Conservation (phyloP, 805 yeast species). For the Ogataea nonfermentans region DNA sequence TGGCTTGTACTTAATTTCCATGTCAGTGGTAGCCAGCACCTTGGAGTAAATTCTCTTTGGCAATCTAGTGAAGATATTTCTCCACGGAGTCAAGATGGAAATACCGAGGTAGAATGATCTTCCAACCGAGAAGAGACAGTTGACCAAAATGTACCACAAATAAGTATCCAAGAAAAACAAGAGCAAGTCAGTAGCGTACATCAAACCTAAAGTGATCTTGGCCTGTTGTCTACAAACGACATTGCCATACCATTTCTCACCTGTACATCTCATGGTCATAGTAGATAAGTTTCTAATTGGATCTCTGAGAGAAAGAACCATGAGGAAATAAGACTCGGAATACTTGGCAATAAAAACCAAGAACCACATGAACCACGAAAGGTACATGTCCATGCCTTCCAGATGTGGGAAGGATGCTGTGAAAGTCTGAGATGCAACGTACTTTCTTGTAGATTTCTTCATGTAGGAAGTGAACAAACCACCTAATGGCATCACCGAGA, state of each 20-base stretch:
- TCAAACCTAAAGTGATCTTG: constrained; percentile 84
- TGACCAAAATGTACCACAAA: constrained; percentile 96
- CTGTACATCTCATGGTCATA: constrained; percentile 88
- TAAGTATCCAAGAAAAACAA: constrained; percentile 98
- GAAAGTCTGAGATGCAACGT: constrained; percentile 91
- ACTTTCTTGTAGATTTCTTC: constrained; percentile 81
- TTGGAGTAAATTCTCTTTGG: constrained; percentile 99
- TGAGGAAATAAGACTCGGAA: constrained; percentile 87
- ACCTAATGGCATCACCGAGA: constrained; percentile 94
- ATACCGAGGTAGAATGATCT: constrained; percentile 98
- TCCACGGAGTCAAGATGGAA: constrained; percentile 98
- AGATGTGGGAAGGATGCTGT: constrained; percentile 87
- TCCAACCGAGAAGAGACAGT: constrained; percentile 94
- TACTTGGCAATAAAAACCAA: constrained; percentile 87
- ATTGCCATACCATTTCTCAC: constrained; percentile 87
- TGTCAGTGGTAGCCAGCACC: constrained; percentile 95
- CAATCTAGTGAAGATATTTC: constrained; percentile 94
- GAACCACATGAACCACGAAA: constrained; percentile 90
- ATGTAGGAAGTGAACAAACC: constrained; percentile 91
- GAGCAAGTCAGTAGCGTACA: constrained; percentile 88
- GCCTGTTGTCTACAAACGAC: constrained; percentile 82
- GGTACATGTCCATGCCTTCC: constrained; percentile 89
- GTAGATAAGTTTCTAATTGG: constrained; percentile 88
- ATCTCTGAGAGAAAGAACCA: constrained; percentile 86
- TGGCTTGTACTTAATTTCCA: constrained; percentile 99